phyloP scores from a whole-genome alignment of 805 yeast species.

The Zygotorulaspora danielsina region DNA sequence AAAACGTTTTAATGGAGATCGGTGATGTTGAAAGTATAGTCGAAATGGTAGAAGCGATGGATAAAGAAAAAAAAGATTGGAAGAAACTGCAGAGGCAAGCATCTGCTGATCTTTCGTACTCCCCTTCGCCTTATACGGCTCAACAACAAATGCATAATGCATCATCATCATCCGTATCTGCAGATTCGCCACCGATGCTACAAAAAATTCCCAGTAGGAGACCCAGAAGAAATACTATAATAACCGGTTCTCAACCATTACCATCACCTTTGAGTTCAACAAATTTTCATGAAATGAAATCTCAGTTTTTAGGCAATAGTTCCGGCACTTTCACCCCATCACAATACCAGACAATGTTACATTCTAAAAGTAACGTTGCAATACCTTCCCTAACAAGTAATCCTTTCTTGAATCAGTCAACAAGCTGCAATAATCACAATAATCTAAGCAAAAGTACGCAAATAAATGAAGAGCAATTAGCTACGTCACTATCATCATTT shows the following conservation, averaged over 20 bases:
- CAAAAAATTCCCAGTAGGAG: slow-evolving; percentile 35
- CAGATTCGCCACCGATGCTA: slow-evolving; percentile 7
- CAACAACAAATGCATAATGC: slow-evolving; percentile 2
- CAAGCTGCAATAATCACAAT: slow-evolving; percentile 1
- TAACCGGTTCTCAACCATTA: slow-evolving; percentile 88
- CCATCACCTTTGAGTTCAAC: slow-evolving; percentile 78
- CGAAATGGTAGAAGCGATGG: slow-evolving; percentile 57
- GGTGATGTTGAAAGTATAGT: slow-evolving; percentile 81
- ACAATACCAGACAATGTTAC: slow-evolving; percentile 14
- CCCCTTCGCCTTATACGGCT: slow-evolving; percentile 8
- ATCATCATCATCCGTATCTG: slow-evolving; percentile 4
- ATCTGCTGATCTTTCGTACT: slow-evolving; percentile 23
- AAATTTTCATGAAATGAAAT: slow-evolving; percentile 35
- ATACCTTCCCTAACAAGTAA: slow-evolving; percentile 8
- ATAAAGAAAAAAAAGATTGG: slow-evolving; percentile 44
- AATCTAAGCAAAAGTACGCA: slow-evolving; percentile 3
- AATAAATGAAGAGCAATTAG: slow-evolving; percentile 24
- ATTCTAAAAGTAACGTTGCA: slow-evolving; percentile 15
- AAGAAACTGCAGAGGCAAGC: slow-evolving; percentile 41
- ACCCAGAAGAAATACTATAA: slow-evolving; percentile 66
- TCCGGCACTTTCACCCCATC: slow-evolving; percentile 12
- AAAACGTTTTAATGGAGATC: slow-evolving; percentile 72
- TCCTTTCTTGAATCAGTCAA: not conserved
- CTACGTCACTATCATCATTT: slow-evolving; percentile 40
- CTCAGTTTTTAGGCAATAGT: slow-evolving; percentile 25